A percentile compares a stretch with the other conserved stretches of the same genome.
These are phyloP conservation scores for Corinectria fuckeliana DNA, from an alignment of 2,329 filamentous ascomycete genomes.

Conservation along the genomic window DNA sequence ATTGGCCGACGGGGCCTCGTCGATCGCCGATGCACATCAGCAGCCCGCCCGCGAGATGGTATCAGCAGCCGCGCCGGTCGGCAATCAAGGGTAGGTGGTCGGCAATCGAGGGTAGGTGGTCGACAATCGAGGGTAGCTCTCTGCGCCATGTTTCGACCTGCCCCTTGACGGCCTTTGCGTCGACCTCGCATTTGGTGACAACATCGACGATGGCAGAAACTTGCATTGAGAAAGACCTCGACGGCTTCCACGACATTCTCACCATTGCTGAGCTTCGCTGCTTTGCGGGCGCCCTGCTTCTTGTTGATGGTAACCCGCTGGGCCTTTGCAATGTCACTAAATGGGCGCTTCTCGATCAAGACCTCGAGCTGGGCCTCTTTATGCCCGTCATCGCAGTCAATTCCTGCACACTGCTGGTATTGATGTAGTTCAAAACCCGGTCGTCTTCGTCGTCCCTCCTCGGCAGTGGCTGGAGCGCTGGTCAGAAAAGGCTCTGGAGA, in stretches of 20 bases:
- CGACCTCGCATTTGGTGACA: constrained; percentile 74
- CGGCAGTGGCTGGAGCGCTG: too few relatives aligned
- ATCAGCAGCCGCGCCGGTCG: too few relatives aligned
- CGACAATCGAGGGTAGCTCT: too few relatives aligned
- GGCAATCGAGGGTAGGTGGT: too few relatives aligned
- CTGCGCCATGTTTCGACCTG: constrained; percentile 57
- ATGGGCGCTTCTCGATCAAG: constrained; percentile 78
- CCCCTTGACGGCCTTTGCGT: constrained; percentile 64
- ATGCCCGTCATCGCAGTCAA: constrained; percentile 83
- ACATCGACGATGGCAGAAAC: constrained; percentile 85
- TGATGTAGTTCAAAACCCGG: constrained; percentile 79
- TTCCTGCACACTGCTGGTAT: constrained; percentile 75
- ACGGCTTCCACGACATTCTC: constrained; percentile 59
- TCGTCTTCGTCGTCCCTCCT: constrained; percentile 46
- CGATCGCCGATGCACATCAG: too few relatives aligned
- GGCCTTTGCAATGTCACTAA: constrained; percentile 69
- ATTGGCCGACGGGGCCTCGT: too few relatives aligned
- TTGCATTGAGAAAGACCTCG: constrained; percentile 76
- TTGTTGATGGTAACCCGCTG: constrained; percentile 65
- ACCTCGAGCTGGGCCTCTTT: constrained; percentile 72
- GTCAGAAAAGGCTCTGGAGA: too few relatives aligned
- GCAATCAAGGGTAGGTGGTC: too few relatives aligned
- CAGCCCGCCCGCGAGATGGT: too few relatives aligned
- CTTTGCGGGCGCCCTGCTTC: constrained; percentile 53
- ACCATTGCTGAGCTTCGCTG: constrained; percentile 56